phyloP scores from a whole-genome alignment of 345 rosid species.

The Melaleuca alternifolia region DNA sequence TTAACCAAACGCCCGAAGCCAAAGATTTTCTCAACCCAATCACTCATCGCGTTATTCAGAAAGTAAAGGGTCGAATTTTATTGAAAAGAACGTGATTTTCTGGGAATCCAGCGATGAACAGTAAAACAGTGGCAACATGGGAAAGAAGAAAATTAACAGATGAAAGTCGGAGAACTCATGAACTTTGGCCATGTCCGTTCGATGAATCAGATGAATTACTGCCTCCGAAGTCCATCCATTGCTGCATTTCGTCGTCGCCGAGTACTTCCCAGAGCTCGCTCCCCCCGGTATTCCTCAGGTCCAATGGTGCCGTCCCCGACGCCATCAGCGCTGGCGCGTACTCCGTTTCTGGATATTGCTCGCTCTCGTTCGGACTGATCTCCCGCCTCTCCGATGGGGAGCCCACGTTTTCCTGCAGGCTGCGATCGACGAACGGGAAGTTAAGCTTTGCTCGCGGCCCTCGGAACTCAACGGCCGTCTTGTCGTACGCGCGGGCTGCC shows the following conservation, averaged over 20 bases:
- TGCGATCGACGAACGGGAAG: conserved; percentile 49
- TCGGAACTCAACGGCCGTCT: conserved; percentile 44
- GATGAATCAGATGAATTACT: conserved; percentile 53
- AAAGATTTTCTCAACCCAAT: no score
- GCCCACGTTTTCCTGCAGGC: neutral
- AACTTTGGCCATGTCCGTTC: neutral
- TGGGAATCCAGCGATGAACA: neutral
- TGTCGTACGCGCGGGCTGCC: conserved; percentile 92
- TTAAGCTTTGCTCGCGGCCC: conserved; percentile 39
- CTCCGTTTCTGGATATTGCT: neutral
- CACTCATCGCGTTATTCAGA: neutral
- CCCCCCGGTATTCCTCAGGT: conserved; percentile 3
- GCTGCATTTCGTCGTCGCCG: conserved; percentile 33
- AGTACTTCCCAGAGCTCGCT: conserved; percentile 20
- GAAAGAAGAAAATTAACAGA: neutral
- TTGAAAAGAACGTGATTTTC: neutral
- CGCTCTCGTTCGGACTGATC: neutral
- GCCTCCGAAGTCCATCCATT: conserved; percentile 49
- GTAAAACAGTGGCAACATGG: neutral
- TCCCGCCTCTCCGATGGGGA: neutral
- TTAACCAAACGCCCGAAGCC: no score
- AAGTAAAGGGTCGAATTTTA: neutral
- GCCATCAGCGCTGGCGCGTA: no score
- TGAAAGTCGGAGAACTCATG: neutral
- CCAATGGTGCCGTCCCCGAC: neutral